phyloP scores from a whole-genome alignment of 192 early-diverging fungal species.

The Backusella sp. region DNA sequence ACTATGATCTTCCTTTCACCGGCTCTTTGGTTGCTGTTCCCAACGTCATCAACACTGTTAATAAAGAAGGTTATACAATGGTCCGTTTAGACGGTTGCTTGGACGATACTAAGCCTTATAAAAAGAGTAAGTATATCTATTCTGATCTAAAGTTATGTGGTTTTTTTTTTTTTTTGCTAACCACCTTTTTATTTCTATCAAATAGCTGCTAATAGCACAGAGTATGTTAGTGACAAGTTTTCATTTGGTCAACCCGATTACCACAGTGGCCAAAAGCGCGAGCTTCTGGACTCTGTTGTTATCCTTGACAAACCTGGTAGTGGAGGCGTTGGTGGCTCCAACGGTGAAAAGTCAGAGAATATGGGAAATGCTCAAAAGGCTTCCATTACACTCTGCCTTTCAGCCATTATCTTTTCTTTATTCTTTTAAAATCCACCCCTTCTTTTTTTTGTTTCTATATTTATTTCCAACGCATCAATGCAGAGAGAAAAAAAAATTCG shows the following conservation, averaged over 20 bases:
- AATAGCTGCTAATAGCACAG: conserved; percentile 27
- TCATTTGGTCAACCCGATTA: conserved; percentile 40
- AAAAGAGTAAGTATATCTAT: conserved; percentile 32
- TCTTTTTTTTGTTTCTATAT: not conserved
- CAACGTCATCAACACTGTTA: conserved; percentile 41
- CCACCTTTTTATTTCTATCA: not conserved
- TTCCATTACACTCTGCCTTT: not conserved
- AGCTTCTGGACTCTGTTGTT: not conserved
- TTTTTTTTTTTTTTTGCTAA: not conserved
- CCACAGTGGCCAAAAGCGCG: conserved; percentile 38
- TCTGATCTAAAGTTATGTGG: not conserved
- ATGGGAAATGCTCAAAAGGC: not conserved
- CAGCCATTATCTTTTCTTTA: not conserved
- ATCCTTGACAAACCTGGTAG: conserved; percentile 7
- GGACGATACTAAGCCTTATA: conserved; percentile 45
- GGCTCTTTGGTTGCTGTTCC: conserved; percentile 42
- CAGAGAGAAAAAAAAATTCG: not conserved
- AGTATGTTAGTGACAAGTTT: conserved; percentile 45
- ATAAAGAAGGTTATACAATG: conserved; percentile 49
- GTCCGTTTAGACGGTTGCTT: conserved; percentile 52
- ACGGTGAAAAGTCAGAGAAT: not conserved
- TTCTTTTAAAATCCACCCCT: not conserved
- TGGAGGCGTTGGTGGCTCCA: not conserved
- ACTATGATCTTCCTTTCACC: conserved; percentile 49
- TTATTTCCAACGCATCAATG: not conserved